Evolutionary conservation across 257 asterid genomes (phyloP).

Genomic region (Plantago elongata): DNA sequence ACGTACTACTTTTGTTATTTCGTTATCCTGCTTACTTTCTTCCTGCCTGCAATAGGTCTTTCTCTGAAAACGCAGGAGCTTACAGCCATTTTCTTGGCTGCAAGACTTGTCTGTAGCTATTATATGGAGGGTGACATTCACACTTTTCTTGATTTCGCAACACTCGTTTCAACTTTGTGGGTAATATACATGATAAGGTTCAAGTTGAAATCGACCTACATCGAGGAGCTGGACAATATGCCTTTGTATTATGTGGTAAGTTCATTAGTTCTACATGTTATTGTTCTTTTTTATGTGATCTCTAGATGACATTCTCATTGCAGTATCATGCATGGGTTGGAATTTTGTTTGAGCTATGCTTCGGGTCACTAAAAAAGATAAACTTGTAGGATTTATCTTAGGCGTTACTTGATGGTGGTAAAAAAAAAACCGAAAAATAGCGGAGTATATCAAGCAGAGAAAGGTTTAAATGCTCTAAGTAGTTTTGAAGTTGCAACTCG

Average conservation of each 20-base stretch:
- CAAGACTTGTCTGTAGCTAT: constrained; percentile 58
- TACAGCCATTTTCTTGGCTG: constrained; percentile 73
- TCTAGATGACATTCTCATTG: no score
- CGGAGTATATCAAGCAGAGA: no score
- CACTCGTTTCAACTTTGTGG: constrained; percentile 85
- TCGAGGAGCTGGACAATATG: constrained; percentile 58
- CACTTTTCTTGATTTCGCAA: constrained; percentile 70
- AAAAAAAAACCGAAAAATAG: no score
- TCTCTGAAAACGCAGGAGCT: constrained; percentile 90
- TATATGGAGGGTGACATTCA: constrained; percentile 81
- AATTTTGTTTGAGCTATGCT: no score
- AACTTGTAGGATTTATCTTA: no score
- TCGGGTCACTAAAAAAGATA: no score
- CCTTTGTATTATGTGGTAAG: constrained; percentile 66
- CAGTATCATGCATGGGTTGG: no score
- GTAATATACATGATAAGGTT: constrained; percentile 77
- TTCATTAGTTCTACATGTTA: not conserved
- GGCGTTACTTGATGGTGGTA: no score
- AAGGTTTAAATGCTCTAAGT: no score
- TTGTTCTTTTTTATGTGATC: not conserved
- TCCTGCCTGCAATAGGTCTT: constrained; percentile 43
- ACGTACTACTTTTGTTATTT: not conserved
- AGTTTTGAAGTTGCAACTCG: no score
- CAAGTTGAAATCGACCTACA: constrained; percentile 69
- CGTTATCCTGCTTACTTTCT: not conserved